A percentile compares a stretch with the other conserved stretches of the same genome.
These are phyloP conservation scores for Coniochaeta sp. DNA, from an alignment of 2,329 filamentous ascomycete species.

Conservation along the genomic window DNA sequence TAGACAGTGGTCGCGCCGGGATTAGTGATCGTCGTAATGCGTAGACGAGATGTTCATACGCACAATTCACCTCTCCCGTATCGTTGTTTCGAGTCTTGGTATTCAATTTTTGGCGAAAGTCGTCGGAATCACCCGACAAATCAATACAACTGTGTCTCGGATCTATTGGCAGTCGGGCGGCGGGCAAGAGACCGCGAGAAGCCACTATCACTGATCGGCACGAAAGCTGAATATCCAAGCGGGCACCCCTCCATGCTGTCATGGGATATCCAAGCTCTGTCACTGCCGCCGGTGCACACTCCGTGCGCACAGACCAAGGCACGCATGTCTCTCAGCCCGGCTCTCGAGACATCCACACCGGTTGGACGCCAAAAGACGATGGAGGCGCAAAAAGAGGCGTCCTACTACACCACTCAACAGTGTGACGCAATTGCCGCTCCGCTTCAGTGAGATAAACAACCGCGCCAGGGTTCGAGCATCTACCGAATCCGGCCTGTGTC, in stretches of 20 bases:
- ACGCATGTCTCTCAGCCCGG: not conserved
- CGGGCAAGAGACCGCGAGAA: not conserved
- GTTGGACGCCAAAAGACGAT: not conserved
- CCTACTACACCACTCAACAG: not conserved
- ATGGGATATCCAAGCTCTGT: not conserved
- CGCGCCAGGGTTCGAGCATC: not conserved
- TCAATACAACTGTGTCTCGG: not conserved
- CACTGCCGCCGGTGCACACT: not conserved
- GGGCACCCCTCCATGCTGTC: not conserved
- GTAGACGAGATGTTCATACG: no score
- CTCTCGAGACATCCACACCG: not conserved
- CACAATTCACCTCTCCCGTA: no score
- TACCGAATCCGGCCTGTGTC: not conserved
- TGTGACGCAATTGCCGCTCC: not conserved
- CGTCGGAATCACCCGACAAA: no score
- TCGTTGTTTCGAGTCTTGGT: no score
- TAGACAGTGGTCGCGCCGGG: no score
- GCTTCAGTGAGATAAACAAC: not conserved
- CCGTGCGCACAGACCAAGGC: not conserved
- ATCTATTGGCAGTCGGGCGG: not conserved
- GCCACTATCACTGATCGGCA: not conserved
- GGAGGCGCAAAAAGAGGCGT: not conserved
- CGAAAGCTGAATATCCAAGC: not conserved
- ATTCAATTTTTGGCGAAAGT: no score
- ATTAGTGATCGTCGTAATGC: no score